Evolutionary conservation across 345 rosid species (phyloP), one percentile per base, ranked within the genome.

Genomic region (Eucalyptus brandiana): DNA sequence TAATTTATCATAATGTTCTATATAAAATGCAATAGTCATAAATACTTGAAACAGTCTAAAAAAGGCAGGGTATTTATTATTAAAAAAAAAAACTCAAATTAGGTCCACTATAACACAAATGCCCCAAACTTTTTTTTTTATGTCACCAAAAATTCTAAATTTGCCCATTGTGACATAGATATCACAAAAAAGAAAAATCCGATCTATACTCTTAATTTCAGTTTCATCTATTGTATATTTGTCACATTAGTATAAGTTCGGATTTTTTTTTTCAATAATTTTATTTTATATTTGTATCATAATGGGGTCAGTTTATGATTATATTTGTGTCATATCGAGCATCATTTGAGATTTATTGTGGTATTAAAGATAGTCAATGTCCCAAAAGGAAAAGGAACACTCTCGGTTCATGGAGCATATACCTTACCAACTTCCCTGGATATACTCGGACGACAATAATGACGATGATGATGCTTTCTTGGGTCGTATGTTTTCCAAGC

Each of bases 81-180:
- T 4, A 10, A 9, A 2, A 23, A 56, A 4, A 18, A 3, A 54
- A 23, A 2, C 62, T 56, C 28, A 56, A 56, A 56, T 56, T 56
- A 56, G 13, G 3, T 8, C 14, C 30, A 24, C 0, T 5, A 0
- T 56, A 24, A 56, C 62, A 24, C 30, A 24, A 24, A 24, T 24
- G 30, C 3, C 0, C 6, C 14, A 24, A 56, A 24, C 6, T 10
- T 24, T 24, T 54, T 50, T 17, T 24, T 56, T 10, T 24, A 23
- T 23, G 14, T 56, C 30, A 24, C 30, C 12, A 56, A 9, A 56
- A 56, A 56, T 11, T 24, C 6, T 56, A 24, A 56, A 10, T 4
- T 24, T 56, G 14, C 28, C 30, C 6, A 5, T 24, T 56, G 13
- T 24, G 13, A 23, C 3, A 56, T 53, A 53, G 26, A 53, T 53